phyloP scores from a whole-genome alignment of 2,329 filamentous ascomycete genomes.

The Keithomyces neogunnii region DNA sequence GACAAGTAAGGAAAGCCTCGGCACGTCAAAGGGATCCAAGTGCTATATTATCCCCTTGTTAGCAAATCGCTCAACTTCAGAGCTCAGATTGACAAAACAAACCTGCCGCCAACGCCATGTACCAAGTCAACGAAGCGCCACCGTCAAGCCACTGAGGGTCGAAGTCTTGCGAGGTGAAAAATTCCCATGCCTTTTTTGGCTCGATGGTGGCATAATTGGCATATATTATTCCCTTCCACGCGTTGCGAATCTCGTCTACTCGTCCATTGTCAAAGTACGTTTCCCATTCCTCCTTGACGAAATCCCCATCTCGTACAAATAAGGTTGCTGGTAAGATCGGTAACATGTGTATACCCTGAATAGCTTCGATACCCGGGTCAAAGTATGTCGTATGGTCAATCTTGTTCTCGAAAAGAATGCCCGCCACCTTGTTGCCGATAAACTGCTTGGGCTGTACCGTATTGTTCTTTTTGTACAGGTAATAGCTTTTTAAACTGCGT shows the following conservation, averaged over 20 bases:
- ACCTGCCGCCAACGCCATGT: constrained; percentile 71
- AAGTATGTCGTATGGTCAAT: constrained; percentile 91
- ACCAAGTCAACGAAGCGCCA: constrained; percentile 79
- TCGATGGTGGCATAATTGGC: constrained; percentile 75
- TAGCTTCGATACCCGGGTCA: constrained; percentile 60
- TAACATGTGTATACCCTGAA: constrained; percentile 77
- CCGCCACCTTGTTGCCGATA: constrained; percentile 65
- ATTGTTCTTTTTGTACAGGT: constrained; percentile 68
- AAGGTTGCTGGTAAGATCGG: constrained; percentile 62
- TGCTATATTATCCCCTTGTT: constrained; percentile 3
- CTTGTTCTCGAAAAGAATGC: constrained; percentile 88
- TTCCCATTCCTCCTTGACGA: constrained; percentile 78
- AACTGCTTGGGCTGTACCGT: constrained; percentile 64
- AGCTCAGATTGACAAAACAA: constrained; percentile 4
- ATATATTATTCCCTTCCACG: constrained; percentile 81
- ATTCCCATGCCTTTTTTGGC: constrained; percentile 59
- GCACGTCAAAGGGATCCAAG: constrained; percentile 3
- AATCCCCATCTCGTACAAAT: constrained; percentile 56
- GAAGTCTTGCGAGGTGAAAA: constrained; percentile 62
- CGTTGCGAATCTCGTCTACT: constrained; percentile 56
- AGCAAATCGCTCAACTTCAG: constrained; percentile 11
- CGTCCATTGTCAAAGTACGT: constrained; percentile 64
- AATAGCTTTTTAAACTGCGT: constrained; percentile 70
- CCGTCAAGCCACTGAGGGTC: constrained; percentile 66
- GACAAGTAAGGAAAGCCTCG: background rate